Base-by-base conservation (phyloP, 768 basidiomycete genomes). In the Suillus alpinus region DNA sequence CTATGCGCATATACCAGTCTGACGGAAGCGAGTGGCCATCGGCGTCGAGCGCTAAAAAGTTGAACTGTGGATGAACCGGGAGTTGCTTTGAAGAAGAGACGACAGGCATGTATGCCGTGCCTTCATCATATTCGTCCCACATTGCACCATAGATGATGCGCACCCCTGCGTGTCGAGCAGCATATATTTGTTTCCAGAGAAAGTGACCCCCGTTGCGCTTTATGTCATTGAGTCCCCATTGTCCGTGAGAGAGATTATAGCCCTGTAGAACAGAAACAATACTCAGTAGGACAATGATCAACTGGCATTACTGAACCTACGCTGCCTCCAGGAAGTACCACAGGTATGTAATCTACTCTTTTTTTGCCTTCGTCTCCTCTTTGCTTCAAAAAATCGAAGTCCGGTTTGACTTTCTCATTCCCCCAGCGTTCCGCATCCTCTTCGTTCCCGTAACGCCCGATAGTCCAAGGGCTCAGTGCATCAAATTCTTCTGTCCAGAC, bases 51-150 rank as follows among this genome's bases (percentile, higher is more conserved):
- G 90, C 87, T 65, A 93, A 72, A 66, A 91, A 88, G 18, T 77
- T 78, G 67, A 78, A 85, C 56, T 79, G 75, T 18, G 85, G 81
- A n/a, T 81, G 80, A 59, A 79, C 75, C 10, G 92, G 92, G 2
- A 92, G 77, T 55, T 81, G 75, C 6, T 80, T 75, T 61, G 85
- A 84, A 60, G 79, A 76, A 44, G 84, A 70, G 1, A 91, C 83
- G 14, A 85, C 82, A 7, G 92, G 92, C 80, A 94, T 83, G 63
- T 91, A 83, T 2, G 86, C 90, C 0, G 92, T 94, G 40, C 92
- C 92, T 77, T 92, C 90, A 66, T 93, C 91, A 64, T 92, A 92
- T 71, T 92, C 92, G 67, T 94, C 92, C 90, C 92, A 93, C 91
- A 92, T 93, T 7, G 91, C 90, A 26, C 88, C 87, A 63, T 93